Evolutionary conservation across 371 early-diverging fungal genomes (phyloP), one percentile per base, ranked within the genome.

Genomic region (Capillidium heterosporum): DNA sequence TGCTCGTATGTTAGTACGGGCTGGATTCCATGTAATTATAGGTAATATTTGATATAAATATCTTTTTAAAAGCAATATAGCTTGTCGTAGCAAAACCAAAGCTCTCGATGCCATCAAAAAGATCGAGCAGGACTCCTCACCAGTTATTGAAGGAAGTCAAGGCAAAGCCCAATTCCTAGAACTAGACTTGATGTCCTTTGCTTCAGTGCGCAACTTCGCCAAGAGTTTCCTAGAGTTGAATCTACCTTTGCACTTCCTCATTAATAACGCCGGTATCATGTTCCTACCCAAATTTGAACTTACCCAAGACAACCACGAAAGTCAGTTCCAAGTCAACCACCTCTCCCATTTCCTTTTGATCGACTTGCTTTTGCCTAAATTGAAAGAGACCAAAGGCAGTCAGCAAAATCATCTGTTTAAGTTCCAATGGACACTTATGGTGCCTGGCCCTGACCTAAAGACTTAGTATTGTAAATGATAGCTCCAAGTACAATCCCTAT

Each of bases 21-120:
- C 55, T 41, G 43, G 43, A 10, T 55, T 27, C 27, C 23, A 41
- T 17, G 55, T 55, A 2, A 55, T 55, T 24, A 15, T 55, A 15
- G 55, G 55, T 55, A 55, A 35, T 24, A 3, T 43, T 19, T 21
- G 1, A 26, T 5, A 42, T 5, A 15, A 8, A 28, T 7, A 44
- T 7, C 19, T 19, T 19, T 27, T 23, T 40, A 41, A 27, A 15
- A 11, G 8, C 42, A 11, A 42, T 27, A 26, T 23, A 55, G 55
- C 55, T 27, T 55, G 55, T 24, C 39, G 62, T 61, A 39, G 61
- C 57, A 17, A 57, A 59, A 26, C 58, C 59, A 53, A 61, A 60
- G 40, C 61, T n/a, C 50, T 60, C 55, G 58, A 40, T 1, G 55
- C 52, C 10, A 47, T 44, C 0, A 55, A 59, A 48, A 60, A 56